These are phyloP conservation scores for Hypoxylon fuscum DNA, from an alignment of 495 filamentous ascomycete species.

Conservation along the genomic window DNA sequence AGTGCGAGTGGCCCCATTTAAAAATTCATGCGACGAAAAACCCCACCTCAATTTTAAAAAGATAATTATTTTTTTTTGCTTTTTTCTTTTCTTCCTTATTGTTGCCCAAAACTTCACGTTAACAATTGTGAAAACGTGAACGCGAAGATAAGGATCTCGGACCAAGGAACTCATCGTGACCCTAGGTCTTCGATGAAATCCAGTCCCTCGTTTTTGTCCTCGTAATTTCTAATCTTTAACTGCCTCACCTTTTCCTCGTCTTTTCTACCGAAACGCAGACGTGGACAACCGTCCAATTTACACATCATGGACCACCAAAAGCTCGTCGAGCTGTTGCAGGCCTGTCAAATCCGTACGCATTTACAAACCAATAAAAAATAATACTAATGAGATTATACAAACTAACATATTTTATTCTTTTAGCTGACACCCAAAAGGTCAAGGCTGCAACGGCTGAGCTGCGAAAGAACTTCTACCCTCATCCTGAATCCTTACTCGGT, in stretches of 20 bases:
- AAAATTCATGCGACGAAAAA: constrained; percentile 22
- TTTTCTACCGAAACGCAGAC: neutral
- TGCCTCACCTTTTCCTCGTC: neutral
- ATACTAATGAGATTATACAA: constrained; percentile 4
- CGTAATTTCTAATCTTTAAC: too few relatives aligned
- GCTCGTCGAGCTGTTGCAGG: constrained; percentile 77
- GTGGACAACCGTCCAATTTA: constrained; percentile 2
- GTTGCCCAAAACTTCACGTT: constrained; percentile 16
- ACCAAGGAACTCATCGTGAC: constrained; percentile 31
- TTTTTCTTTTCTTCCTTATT: constrained; percentile 6
- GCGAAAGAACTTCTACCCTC: constrained; percentile 88
- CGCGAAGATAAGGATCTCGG: constrained; percentile 7
- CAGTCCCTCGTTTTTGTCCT: constrained; percentile 4
- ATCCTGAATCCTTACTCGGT: constrained; percentile 80
- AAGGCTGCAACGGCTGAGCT: constrained; percentile 90
- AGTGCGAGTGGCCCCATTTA: too few relatives aligned
- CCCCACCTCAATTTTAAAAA: constrained; percentile 28
- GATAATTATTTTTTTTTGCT: constrained; percentile 35
- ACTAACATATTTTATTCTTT: constrained; percentile 12
- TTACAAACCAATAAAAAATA: too few relatives aligned
- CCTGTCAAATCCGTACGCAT: constrained; percentile 76
- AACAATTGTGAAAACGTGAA: neutral
- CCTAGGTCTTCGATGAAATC: constrained; percentile 35
- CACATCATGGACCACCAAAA: constrained; percentile 74
- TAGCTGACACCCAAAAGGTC: constrained; percentile 81